These are phyloP conservation scores for Vitellaria paradoxa DNA, from an alignment of 179 eudicot genomes.

Conservation along the genomic window DNA sequence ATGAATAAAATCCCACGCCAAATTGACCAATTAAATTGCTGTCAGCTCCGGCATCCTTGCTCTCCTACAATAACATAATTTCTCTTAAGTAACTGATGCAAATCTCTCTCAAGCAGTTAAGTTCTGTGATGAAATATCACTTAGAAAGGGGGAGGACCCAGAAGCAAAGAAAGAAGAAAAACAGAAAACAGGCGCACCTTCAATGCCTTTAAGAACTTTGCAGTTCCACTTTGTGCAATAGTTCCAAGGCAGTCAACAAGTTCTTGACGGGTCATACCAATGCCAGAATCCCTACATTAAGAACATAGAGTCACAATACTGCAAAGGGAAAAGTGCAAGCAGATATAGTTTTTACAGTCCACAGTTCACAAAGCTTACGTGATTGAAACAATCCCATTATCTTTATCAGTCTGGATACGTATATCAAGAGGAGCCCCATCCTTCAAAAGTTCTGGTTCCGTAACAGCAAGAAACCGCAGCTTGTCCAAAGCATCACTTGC, in stretches of 20 bases:
- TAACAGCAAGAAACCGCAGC: slow-evolving; percentile 91
- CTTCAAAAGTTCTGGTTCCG: slow-evolving; percentile 66
- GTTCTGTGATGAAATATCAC: not conserved
- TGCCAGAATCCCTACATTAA: slow-evolving; percentile 79
- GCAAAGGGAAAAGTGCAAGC: not conserved
- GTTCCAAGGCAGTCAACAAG: slow-evolving; percentile 96
- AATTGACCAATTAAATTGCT: slow-evolving; percentile 96
- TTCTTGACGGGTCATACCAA: slow-evolving; percentile 95
- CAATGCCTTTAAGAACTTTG: slow-evolving; percentile 86
- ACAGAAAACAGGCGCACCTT: slow-evolving; percentile 46
- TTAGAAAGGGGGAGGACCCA: not conserved
- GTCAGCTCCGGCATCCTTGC: slow-evolving; percentile 87
- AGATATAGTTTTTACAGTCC: not conserved
- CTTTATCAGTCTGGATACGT: slow-evolving; percentile 81
- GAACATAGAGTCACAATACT: not conserved
- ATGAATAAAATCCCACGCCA: slow-evolving; percentile 98
- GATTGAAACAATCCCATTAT: slow-evolving; percentile 79
- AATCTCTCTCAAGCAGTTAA: not conserved
- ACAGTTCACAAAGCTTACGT: slow-evolving; percentile 47
- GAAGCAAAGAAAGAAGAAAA: not conserved
- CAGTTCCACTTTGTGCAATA: slow-evolving; percentile 99
- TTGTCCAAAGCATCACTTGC: slow-evolving; percentile 99
- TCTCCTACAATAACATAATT: slow-evolving; percentile 55
- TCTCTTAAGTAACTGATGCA: not conserved
- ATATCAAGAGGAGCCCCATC: slow-evolving; percentile 79